Base-by-base conservation (phyloP, 1,139 yeast species). In the Sugiyamaella neomexicana region DNA sequence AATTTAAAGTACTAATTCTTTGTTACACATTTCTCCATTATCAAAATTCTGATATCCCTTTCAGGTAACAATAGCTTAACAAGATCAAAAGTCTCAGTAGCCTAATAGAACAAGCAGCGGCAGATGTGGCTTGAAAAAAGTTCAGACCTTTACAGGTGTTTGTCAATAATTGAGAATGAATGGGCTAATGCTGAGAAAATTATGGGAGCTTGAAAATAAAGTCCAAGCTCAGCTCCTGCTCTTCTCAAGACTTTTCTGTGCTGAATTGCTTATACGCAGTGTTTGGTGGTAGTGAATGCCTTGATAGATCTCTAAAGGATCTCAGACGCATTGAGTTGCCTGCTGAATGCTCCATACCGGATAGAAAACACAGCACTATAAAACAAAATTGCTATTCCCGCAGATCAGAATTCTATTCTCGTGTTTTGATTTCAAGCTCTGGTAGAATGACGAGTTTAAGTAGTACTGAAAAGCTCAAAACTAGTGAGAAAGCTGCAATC, bases 401-500 rank as follows among this genome's bases (percentile, higher is more conserved):
- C 25, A 38, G 38, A 34, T 3, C 16, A 15, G 10, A 12, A 38
- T 38, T 38, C 5, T 8, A 10, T 9, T 16, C 4, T 38, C 7
- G 9, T n/a, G 2, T 8, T 10, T 38, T 16, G 25, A 15, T 8
- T 15, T 16, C 8, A 4, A 6, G 23, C n/a, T 38, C 5, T 38
- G 10, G 17, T n/a, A 8, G 23, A 38, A 38, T 16, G n/a, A 38
- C 17, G 41, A 38, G 27, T 38, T 15, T 38, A 16, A 17, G 25
- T 16, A 40, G 32, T 13, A 34, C n/a, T 17, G 49, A 32, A 36
- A 45, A 45, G 40, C 7, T 36, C 16, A 27, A 36, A 25, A 29
- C 10, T 16, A 31, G 25, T 5, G 17, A 20, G 9, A 9, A 13
- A 29, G 13, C 23, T 13, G 7, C 32, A 15, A 29, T 7, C n/a